A percentile compares a stretch with the other conserved stretches of the same genome.
Conservation (phyloP, 2,329 filamentous ascomycete genomes). For the Sordariomycetes sp. region DNA sequence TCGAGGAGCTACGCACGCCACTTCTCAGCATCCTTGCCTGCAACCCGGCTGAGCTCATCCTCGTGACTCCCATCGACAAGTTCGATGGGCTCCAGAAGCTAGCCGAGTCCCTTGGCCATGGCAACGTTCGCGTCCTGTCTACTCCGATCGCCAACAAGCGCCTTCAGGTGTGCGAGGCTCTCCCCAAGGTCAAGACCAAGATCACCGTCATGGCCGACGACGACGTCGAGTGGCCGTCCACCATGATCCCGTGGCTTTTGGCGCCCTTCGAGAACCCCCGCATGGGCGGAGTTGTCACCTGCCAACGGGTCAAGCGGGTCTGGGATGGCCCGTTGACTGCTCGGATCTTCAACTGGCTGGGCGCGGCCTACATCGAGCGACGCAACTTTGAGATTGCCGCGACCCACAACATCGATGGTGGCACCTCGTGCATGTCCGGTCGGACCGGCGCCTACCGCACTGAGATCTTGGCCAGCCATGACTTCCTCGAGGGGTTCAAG, state of each 20-base stretch:
- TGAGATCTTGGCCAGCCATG: constrained; percentile 73
- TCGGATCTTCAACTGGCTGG: constrained; percentile 77
- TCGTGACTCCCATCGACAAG: constrained; percentile 82
- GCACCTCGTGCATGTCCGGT: constrained; percentile 93
- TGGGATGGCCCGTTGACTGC: constrained; percentile 46
- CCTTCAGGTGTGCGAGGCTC: constrained; percentile 82
- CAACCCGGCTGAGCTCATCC: constrained; percentile 60
- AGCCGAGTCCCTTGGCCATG: constrained; percentile 45
- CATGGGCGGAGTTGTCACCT: constrained; percentile 87
- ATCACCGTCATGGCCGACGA: constrained; percentile 94
- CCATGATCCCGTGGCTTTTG: constrained; percentile 81
- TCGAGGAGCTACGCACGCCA: constrained; percentile 73
- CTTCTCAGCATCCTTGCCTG: constrained; percentile 67
- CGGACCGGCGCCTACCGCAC: constrained; percentile 88
- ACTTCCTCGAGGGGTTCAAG: constrained; percentile 81
- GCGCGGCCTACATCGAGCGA: constrained; percentile 82
- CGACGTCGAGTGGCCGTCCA: constrained; percentile 85
- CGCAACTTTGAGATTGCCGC: constrained; percentile 96
- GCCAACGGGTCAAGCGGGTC: constrained; percentile 71
- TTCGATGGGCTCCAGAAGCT: constrained; percentile 57
- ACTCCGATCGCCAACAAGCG: constrained; percentile 90
- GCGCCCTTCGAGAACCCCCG: constrained; percentile 77
- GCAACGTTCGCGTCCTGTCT: constrained; percentile 62
- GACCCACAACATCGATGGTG: constrained; percentile 88
- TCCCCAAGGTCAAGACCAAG: constrained; percentile 70